Evolutionary conservation across 495 filamentous ascomycete genomes (phyloP), one percentile per base, ranked within the genome.

Genomic region (Penicillium paxilli): DNA sequence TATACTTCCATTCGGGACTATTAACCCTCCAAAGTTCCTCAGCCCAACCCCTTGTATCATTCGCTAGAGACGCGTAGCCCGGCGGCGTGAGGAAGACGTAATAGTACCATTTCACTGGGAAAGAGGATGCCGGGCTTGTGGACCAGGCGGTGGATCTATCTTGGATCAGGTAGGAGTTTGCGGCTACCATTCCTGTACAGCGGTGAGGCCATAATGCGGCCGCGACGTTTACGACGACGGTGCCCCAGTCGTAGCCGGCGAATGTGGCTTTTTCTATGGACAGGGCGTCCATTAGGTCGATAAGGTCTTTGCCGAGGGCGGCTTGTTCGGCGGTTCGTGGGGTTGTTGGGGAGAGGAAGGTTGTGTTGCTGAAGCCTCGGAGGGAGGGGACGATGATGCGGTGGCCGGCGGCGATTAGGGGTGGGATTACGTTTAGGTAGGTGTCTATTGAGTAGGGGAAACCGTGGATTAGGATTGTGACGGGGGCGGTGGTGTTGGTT

Each of bases 321-420:
- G 63, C 60, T 26, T 59, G 63, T 45, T 66, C 60, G 11, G 51
- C 63, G 19, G 53, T 55, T 44, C 63, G 57, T 8, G 55, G 51
- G 5, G 57, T 54, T 22, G 19, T 38, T 2, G 54, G 49, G 24
- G 51, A 44, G 1, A 60, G 49, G 47, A 65, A 65, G 8, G 58
- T 50, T 17, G 64, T 67, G 23, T 49, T 42, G 2, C 64, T 62
- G 37, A 54, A 63, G 26, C 62, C 62, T 4, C 62, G 64, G 9
- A 58, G 28, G 41, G 56, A 67, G n/a, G 64, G 62, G 9, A 65
- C 59, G 16, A 67, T 53, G 17, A 67, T 51, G 6, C 64, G 64
- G 45, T 61, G 62, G 30, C 64, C 62, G 44, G 56, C 20, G 2
- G 45, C 37, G 1, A 44, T 23, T 7, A 65, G 64, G 25, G 21